Evolutionary conservation across 2,329 filamentous ascomycete genomes (phyloP), one percentile per base, ranked within the genome.

Genomic region (Davidsoniella eucalypti): DNA sequence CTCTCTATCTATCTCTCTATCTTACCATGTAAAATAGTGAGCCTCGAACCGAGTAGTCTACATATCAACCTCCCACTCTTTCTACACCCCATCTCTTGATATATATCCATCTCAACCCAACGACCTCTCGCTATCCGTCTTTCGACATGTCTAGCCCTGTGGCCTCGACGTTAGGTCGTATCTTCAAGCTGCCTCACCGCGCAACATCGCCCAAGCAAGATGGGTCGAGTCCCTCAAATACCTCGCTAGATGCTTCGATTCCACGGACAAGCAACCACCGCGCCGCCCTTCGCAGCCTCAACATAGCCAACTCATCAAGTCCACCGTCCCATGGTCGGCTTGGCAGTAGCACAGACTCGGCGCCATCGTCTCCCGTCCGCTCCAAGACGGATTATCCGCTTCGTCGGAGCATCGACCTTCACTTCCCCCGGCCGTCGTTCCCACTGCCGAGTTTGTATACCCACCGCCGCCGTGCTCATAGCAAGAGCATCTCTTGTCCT

Each of bases 391-490:
- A 9, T 4, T 45, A 39, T 2, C 44, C 26, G 23, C 17, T 47
- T 9, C 49, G 51, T 29, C 43, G 41, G 25, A 50, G 47, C 21
- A 12, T 38, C 17, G 51, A 53, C 42, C 36, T 53, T 21, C 51
- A 49, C n/a, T 47, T 53, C 37, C 51, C 51, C 5, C 21, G 26
- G 25, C 43, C 43, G 23, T 33, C 29, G 8, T 33, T 33, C 29
- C 29, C 29, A 5, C 29, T 33, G 12, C 29, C 29, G 29, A 33
- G 29, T 33, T 10, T 44, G 1, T 25, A 44, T 18, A 14, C 41
- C 2, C 14, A 26, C 18, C 41, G 26, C 21, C 41, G 41, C 41
- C 41, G 41, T n/a, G 17, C 21, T 33, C 29, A 33, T 16, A 23
- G 21, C 41, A 44, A 44, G 18, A 26, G 41, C 18, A 26, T 33